Evolutionary conservation across 495 filamentous ascomycete genomes (phyloP).

Genomic region (Penicillium angulare): DNA sequence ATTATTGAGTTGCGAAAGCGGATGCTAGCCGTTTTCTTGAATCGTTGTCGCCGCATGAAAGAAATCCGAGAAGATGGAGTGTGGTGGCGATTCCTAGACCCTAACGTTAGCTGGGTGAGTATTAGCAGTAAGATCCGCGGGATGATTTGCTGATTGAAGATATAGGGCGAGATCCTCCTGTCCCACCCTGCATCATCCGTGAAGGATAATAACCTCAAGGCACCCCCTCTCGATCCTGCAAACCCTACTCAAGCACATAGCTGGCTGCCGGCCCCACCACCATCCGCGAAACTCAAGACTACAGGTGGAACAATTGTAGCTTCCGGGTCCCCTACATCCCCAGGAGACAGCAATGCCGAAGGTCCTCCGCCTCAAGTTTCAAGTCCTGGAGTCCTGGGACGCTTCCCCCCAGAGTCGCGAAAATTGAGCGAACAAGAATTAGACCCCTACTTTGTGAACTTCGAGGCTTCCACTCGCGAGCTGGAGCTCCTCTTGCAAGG

Average conservation of each 20-base stretch:
- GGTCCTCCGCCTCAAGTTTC: constrained; percentile 50
- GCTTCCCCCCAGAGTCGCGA: constrained; percentile 78
- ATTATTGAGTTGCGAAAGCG: constrained; percentile 96
- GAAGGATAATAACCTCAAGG: constrained; percentile 89
- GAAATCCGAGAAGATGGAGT: constrained; percentile 92
- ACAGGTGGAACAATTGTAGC: constrained; percentile 11
- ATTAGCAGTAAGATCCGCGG: neutral
- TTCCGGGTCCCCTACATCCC: constrained; percentile 53
- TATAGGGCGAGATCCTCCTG: constrained; percentile 83
- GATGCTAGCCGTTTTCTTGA: constrained; percentile 93
- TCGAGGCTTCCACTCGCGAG: constrained; percentile 83
- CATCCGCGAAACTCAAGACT: constrained; percentile 80
- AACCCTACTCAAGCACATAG: constrained; percentile 86
- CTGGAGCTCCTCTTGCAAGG: constrained; percentile 83
- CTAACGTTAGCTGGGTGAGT: constrained; percentile 95
- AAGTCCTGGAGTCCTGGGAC: constrained; percentile 64
- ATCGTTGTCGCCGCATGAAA: constrained; percentile 89
- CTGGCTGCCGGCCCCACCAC: constrained; percentile 80
- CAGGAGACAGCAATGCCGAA: constrained; percentile 42
- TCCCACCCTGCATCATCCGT: constrained; percentile 87
- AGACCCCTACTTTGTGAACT: constrained; percentile 92
- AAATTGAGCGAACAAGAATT: constrained; percentile 83
- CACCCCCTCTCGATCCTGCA: constrained; percentile 87
- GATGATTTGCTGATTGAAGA: neutral
- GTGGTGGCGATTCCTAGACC: constrained; percentile 96